Percentiles rank a stretch among this genome's conserved stretches.
phyloP scores from a whole-genome alignment of 1,139 yeast genomes.

The Petasospora rhodanensis region DNA sequence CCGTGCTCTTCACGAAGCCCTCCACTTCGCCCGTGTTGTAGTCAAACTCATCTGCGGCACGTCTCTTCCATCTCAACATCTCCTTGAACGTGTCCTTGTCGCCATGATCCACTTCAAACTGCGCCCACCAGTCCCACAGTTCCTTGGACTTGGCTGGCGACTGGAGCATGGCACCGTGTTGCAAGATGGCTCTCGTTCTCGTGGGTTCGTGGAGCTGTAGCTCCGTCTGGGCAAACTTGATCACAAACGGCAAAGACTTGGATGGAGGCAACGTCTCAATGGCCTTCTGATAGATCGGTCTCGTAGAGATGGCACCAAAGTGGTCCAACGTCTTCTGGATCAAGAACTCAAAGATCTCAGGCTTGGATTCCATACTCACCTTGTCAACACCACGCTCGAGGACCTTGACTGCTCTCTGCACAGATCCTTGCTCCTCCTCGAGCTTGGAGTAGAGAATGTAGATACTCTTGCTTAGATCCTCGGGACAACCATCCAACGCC shows the following conservation, averaged over 20 bases:
- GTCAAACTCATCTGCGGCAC: constrained; percentile 38
- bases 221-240: constrained; percentile 47
- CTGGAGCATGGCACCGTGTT: constrained; percentile 42
- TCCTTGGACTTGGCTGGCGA: constrained; percentile 35
- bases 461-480: constrained; percentile 41
- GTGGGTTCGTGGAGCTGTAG: constrained; percentile 40
- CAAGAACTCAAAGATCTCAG: constrained; percentile 17
- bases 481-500: constrained; percentile 47
- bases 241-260: constrained; percentile 32
- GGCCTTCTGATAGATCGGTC: constrained; percentile 40
- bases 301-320: constrained; percentile 33
- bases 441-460: constrained; percentile 55
- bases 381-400: constrained; percentile 38
- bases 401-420: constrained; percentile 39
- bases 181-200: constrained; percentile 60
- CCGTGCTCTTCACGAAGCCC: constrained; percentile 66
- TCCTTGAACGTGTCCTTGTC: constrained; percentile 67
- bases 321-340: constrained; percentile 23
- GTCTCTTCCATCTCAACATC: constrained; percentile 64
- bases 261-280: constrained; percentile 35
- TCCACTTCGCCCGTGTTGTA: constrained; percentile 39
- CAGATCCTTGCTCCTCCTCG: constrained; percentile 50
- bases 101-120: constrained; percentile 69
- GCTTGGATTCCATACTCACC: constrained; percentile 17
- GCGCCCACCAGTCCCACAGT: constrained; percentile 66